Conservation (phyloP, 768 basidiomycete genomes). For the Rhodotorula sphaerocarpa region DNA sequence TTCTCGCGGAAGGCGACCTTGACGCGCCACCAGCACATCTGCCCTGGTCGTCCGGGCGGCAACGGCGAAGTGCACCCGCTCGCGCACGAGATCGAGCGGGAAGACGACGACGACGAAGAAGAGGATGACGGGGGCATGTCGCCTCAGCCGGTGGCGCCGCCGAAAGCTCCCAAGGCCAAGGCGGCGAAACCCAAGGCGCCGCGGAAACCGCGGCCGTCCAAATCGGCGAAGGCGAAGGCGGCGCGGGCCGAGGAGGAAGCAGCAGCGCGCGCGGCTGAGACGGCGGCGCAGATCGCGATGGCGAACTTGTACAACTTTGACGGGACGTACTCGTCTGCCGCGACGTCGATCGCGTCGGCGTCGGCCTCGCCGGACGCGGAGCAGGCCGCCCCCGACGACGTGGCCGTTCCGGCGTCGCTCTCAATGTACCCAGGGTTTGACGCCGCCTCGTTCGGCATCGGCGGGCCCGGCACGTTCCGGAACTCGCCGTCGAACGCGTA, state of each 20-base stretch:
- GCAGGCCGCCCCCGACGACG: not conserved
- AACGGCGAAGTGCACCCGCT: not conserved
- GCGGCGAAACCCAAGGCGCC: not conserved
- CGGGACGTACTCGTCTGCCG: not conserved
- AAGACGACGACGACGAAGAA: not conserved
- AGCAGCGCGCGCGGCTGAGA: not conserved
- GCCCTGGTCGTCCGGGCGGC: not conserved
- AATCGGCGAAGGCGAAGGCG: not conserved
- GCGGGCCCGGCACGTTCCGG: conserved; percentile 5
- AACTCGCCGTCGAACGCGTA: conserved; percentile 7
- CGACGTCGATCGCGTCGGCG: not conserved
- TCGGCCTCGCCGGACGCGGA: conserved; percentile 6
- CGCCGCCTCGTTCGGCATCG: not conserved
- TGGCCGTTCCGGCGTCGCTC: not conserved
- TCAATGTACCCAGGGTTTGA: conserved; percentile 2
- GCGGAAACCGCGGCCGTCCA: not conserved
- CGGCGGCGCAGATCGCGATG: not conserved
- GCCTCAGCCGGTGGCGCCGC: not conserved
- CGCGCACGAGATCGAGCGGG: not conserved
- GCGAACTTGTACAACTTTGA: conserved; percentile 1
- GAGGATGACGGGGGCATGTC: not conserved
- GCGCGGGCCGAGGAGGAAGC: not conserved
- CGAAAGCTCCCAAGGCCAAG: not conserved
- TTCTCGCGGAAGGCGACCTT: conserved; percentile 78
- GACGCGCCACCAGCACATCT: conserved; percentile 53